These are phyloP conservation scores for Coelastrella sp. DNA, from an alignment of 139 green algal genomes.

Conservation along the genomic window DNA sequence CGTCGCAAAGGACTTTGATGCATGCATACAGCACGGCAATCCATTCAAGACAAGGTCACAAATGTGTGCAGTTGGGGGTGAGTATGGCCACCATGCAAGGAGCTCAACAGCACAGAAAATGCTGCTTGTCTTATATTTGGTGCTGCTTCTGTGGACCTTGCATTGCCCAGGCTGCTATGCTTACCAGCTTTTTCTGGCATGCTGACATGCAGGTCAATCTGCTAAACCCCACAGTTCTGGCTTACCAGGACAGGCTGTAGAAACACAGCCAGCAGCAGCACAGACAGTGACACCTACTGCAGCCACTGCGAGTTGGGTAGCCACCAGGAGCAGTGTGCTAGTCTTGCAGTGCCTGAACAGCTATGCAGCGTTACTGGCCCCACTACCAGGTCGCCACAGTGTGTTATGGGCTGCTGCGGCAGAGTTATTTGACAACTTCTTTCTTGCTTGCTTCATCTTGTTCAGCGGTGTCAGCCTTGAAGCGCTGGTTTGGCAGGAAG, in stretches of 20 bases:
- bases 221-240: not conserved
- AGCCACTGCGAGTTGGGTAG: not conserved
- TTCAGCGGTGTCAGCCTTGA: constrained; percentile 61
- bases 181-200: too few species aligned
- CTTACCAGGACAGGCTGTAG: not conserved
- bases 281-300: not conserved
- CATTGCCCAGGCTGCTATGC: not conserved
- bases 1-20: constrained; percentile 46
- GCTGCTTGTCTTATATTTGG: not conserved
- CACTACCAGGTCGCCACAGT: constrained; percentile 10
- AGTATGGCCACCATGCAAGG: not conserved
- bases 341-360: constrained; percentile 15
- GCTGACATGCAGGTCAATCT: not conserved
- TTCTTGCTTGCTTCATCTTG: constrained; percentile 65
- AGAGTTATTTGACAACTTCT: constrained; percentile 72
- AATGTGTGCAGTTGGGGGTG: constrained; percentile 9
- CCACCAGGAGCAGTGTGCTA: constrained; percentile 13
- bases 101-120: too few species aligned
- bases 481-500: constrained; percentile 55
- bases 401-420: constrained; percentile 52
- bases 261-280: not conserved
- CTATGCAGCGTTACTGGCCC: constrained; percentile 27
- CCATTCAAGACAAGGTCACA: constrained; percentile 40
- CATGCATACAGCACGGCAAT: constrained; percentile 61
- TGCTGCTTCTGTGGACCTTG: not conserved